Conservation (phyloP, 179 eudicot genomes). For the Beta macrorhiza region DNA sequence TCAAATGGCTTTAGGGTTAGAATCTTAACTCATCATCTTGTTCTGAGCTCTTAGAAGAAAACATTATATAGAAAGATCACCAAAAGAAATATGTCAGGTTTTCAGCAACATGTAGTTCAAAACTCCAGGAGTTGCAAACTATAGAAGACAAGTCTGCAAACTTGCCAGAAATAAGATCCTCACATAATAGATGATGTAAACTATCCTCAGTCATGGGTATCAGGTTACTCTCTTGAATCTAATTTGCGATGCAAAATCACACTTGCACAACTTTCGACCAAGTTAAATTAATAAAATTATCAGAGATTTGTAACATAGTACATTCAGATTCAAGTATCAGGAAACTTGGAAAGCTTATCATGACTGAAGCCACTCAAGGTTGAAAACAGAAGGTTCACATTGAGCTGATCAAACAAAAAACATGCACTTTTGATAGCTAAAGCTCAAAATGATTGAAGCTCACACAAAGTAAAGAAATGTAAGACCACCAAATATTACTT, state of each 20-base stretch:
- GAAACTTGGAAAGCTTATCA: not conserved
- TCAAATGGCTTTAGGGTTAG: slow-evolving; percentile 21
- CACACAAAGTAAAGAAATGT: slow-evolving; percentile 5
- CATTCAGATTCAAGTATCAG: slow-evolving; percentile 1
- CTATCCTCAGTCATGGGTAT: not conserved
- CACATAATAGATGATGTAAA: not conserved
- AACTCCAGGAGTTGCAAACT: not conserved
- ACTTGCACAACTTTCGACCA: not conserved
- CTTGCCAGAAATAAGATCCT: too few relatives aligned
- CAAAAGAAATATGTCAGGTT: not conserved
- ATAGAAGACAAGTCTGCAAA: not conserved
- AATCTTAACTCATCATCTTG: not conserved
- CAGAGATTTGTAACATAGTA: not conserved
- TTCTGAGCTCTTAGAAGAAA: not conserved
- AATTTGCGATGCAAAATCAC: not conserved
- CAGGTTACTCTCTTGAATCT: not conserved
- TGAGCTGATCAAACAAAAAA: not conserved
- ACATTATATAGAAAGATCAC: not conserved
- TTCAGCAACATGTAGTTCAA: not conserved
- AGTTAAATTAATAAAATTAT: not conserved
- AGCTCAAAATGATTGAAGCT: not conserved
- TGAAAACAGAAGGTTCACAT: not conserved
- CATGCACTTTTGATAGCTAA: not conserved
- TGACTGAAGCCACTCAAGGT: not conserved
- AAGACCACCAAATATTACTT: not conserved